A percentile compares a stretch with the other conserved stretches of the same genome.
phyloP scores from a whole-genome alignment of 2,329 filamentous ascomycete genomes.

The Fusarium nisikadoi region DNA sequence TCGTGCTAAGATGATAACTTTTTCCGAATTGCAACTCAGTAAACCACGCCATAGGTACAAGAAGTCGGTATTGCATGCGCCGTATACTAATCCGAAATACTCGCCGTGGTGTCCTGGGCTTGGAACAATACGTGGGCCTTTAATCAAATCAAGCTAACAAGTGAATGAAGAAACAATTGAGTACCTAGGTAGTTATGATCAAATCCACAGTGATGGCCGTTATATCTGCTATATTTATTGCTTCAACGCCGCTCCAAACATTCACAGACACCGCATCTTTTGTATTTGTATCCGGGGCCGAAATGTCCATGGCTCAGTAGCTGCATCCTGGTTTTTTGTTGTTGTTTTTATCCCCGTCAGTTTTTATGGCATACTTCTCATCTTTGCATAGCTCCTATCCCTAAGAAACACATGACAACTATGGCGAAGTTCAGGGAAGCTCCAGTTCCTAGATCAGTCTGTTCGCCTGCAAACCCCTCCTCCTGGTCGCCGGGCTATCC shows the following conservation, averaged over 20 bases:
- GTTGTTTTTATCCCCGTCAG: constrained; percentile 1
- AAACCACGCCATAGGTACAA: too few relatives aligned
- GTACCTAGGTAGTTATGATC: neutral
- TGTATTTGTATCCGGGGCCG: neutral
- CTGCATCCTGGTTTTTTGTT: neutral
- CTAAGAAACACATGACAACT: constrained; percentile 12
- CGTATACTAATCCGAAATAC: neutral
- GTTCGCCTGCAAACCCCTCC: constrained; percentile 23
- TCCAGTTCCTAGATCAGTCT: constrained; percentile 40
- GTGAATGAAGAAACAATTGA: neutral
- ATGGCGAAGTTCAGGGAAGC: constrained; percentile 22
- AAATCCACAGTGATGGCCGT: constrained; percentile 1
- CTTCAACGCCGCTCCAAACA: neutral
- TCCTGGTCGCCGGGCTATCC: constrained; percentile 3
- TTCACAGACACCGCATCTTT: neutral
- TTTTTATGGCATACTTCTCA: constrained; percentile 6
- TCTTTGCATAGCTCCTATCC: constrained; percentile 8
- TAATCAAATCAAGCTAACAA: neutral
- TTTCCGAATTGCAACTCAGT: neutral
- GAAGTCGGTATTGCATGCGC: neutral
- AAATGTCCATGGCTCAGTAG: neutral
- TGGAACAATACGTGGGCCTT: neutral
- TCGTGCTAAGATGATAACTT: neutral
- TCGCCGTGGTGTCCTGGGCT: neutral
- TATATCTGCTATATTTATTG: neutral